Evolutionary conservation across 495 filamentous ascomycete species (phyloP).

Genomic region (Hypoxylon rickii): DNA sequence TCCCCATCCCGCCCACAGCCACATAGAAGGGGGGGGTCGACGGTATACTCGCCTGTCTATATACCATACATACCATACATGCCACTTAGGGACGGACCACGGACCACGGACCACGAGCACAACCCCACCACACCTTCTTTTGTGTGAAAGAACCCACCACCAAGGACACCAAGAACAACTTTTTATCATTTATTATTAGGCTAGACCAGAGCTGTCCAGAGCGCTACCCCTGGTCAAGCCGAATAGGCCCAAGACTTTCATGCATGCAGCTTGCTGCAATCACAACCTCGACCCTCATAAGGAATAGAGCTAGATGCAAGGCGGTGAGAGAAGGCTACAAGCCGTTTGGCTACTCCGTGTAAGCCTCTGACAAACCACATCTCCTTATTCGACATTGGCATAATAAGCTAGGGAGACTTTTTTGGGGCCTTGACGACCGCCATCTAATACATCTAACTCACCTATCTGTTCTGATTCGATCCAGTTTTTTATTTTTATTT

Average conservation of each 20-base stretch:
- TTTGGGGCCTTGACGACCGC: slow-evolving; percentile 15
- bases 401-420: slow-evolving; percentile 22
- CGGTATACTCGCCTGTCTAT: background rate
- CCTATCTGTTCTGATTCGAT: slow-evolving; percentile 1
- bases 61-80: background rate
- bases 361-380: slow-evolving; percentile 38
- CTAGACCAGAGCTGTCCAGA: slow-evolving; percentile 33
- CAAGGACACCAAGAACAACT: slow-evolving; percentile 9
- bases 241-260: slow-evolving; percentile 26
- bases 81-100: slow-evolving; percentile 5
- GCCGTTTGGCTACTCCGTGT: slow-evolving; percentile 34
- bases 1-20: slow-evolving; percentile 1
- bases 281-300: slow-evolving; percentile 33
- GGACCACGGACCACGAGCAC: slow-evolving; percentile 12
- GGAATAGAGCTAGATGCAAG: slow-evolving; percentile 36
- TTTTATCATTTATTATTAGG: slow-evolving; percentile 27
- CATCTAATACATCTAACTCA: slow-evolving; percentile 23
- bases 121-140: slow-evolving; percentile 33
- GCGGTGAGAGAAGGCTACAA: slow-evolving; percentile 39
- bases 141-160: slow-evolving; percentile 22
- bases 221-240: slow-evolving; percentile 8
- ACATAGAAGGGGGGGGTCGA: too few species aligned
- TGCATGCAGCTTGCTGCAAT: slow-evolving; percentile 33
- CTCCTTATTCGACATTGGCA: slow-evolving; percentile 29
- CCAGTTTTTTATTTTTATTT: slow-evolving; percentile 9